Evolutionary conservation across 75 land plant species (phyloP).

Genomic region (Picea glauca): DNA sequence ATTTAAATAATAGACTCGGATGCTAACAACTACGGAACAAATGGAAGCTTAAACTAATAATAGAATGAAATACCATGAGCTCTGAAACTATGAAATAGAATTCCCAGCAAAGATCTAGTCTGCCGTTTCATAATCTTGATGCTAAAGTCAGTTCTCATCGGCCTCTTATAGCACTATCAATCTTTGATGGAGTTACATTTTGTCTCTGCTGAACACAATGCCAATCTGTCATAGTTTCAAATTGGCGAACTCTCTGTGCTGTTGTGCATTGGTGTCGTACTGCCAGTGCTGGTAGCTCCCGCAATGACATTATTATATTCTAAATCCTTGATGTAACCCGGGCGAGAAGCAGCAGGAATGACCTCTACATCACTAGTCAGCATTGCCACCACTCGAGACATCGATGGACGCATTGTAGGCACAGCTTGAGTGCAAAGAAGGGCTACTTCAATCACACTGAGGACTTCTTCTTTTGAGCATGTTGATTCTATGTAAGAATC

Average conservation of each 20-base stretch:
- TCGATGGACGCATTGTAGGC: slow-evolving; percentile 40
- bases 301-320: slow-evolving; percentile 1
- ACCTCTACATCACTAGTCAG: slow-evolving; percentile 43
- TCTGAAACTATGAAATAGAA: too few relatives aligned
- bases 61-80: too few relatives aligned
- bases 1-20: too few relatives aligned
- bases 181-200: neutral
- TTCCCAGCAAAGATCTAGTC: too few relatives aligned
- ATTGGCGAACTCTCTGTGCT: neutral
- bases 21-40: too few relatives aligned
- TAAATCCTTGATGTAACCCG: slow-evolving; percentile 46
- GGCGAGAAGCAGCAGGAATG: slow-evolving; percentile 19
- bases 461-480: slow-evolving; percentile 26
- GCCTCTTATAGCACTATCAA: neutral
- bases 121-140: too few relatives aligned
- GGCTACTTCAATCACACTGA: slow-evolving; percentile 34
- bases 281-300: neutral
- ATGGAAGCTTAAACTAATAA: too few relatives aligned
- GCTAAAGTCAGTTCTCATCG: neutral
- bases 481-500: slow-evolving; percentile 24
- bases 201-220: neutral
- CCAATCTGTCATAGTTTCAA: neutral
- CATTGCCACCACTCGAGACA: slow-evolving; percentile 60
- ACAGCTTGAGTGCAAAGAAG: slow-evolving; percentile 61
- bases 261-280: neutral